A percentile compares a stretch with the other conserved stretches of the same genome.
Conservation (phyloP, 2,329 filamentous ascomycete species). For the Trichocomaceae sp. region DNA sequence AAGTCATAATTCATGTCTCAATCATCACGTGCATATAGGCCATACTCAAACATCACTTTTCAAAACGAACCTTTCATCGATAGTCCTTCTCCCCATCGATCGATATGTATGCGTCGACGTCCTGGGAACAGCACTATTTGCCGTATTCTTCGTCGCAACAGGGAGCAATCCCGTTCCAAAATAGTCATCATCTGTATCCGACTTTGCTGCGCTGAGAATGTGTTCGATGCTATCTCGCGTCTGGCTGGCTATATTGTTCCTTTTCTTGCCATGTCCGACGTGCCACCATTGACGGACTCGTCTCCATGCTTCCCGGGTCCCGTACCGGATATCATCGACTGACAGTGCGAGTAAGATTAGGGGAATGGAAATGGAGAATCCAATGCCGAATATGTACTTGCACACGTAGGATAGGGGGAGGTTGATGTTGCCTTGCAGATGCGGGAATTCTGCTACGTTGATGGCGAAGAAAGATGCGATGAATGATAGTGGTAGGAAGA, state of each 20-base stretch:
- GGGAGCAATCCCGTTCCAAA: conserved; percentile 9
- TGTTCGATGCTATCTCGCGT: conserved; percentile 8
- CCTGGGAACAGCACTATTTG: conserved; percentile 2
- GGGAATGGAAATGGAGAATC: conserved; percentile 48
- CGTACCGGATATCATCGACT: conserved; percentile 38
- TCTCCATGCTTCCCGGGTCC: conserved; percentile 21
- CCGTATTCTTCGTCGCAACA: conserved; percentile 5
- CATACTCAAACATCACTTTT: background rate
- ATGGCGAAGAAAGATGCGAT: conserved; percentile 52
- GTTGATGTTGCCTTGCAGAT: conserved; percentile 23
- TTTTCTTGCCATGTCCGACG: background rate
- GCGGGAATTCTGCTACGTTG: conserved; percentile 46
- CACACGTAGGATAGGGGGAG: conserved; percentile 47
- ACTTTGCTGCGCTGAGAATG: conserved; percentile 6
- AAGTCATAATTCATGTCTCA: conserved; percentile 1
- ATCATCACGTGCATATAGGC: background rate
- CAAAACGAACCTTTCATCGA: background rate
- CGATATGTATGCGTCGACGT: conserved; percentile 7
- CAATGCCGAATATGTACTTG: conserved; percentile 52
- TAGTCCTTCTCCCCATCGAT: background rate
- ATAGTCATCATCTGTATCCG: conserved; percentile 3
- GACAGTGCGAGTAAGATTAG: conserved; percentile 43
- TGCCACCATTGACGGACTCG: conserved; percentile 25
- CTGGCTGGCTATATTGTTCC: conserved; percentile 2
- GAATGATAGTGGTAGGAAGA: conserved; percentile 52